These are phyloP conservation scores for Trametes versicolor DNA, from an alignment of 1,284 basidiomycete species.

Conservation along the genomic window DNA sequence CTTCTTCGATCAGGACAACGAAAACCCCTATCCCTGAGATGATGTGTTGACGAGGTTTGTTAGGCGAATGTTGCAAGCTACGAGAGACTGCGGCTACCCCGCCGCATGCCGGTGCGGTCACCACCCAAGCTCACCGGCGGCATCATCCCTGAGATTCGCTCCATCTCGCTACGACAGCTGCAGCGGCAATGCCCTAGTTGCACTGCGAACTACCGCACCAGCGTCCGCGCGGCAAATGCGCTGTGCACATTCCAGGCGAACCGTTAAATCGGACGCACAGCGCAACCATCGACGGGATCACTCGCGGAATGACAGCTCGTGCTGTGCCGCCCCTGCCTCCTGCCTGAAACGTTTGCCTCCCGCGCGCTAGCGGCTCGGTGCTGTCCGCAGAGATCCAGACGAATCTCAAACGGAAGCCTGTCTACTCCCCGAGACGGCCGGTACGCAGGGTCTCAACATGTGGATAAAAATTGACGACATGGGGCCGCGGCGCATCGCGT, in stretches of 20 bases:
- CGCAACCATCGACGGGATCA: slow-evolving; percentile 8
- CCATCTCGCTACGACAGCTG: not conserved
- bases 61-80: not conserved
- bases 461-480: not conserved
- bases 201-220: not conserved
- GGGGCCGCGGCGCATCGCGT: not conserved
- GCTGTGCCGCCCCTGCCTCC: not conserved
- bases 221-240: not conserved
- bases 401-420: not conserved
- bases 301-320: not conserved
- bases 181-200: not conserved
- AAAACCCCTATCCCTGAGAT: not conserved
- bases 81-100: not conserved
- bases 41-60: not conserved
- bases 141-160: not conserved
- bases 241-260: not conserved
- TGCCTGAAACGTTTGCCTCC: not conserved
- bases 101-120: not conserved
- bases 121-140: not conserved
- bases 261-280: not conserved
- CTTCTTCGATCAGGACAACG: not conserved
- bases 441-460: not conserved
- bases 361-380: not conserved
- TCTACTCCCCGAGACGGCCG: not conserved
- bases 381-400: not conserved